Conservation (phyloP, 140 eudicot genomes). For the Erigeron philadelphicus region DNA sequence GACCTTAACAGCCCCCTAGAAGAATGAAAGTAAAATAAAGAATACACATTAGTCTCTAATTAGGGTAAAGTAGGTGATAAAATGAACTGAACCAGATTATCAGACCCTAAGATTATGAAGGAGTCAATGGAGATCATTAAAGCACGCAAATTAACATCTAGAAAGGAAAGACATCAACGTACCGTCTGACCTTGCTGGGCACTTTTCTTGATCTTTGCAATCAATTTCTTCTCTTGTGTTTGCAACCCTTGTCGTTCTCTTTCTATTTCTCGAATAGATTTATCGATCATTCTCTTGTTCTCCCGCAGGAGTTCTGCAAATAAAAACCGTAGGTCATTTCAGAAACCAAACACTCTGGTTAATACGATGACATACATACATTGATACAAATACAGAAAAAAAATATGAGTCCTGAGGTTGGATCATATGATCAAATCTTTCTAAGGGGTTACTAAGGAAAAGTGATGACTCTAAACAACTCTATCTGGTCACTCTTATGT, state of each 20-base stretch:
- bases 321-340: conserved; percentile 21
- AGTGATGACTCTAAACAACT: not conserved
- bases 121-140: not conserved
- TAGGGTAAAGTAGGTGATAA: not conserved
- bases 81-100: conserved; percentile 8
- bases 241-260: conserved; percentile 91
- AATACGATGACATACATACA: not conserved
- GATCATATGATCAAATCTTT: not conserved
- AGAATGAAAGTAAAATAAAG: not conserved
- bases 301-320: conserved; percentile 87
- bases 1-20: conserved; percentile 80
- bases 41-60: not conserved
- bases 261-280: conserved; percentile 85
- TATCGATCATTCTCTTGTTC: conserved; percentile 92
- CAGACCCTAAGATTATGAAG: not conserved
- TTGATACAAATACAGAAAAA: not conserved
- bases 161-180: not conserved
- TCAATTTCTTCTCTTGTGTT: conserved; percentile 84
- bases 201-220: conserved; percentile 80
- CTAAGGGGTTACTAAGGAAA: not conserved
- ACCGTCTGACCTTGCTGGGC: conserved; percentile 99
- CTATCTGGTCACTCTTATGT: not conserved
- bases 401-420: not conserved
- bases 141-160: not conserved
- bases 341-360: not conserved